Percentiles rank a stretch among this genome's conserved stretches.
Evolutionary conservation across 2,329 filamentous ascomycete species (phyloP).

Genomic region (Iodosphaeria phyllophila): DNA sequence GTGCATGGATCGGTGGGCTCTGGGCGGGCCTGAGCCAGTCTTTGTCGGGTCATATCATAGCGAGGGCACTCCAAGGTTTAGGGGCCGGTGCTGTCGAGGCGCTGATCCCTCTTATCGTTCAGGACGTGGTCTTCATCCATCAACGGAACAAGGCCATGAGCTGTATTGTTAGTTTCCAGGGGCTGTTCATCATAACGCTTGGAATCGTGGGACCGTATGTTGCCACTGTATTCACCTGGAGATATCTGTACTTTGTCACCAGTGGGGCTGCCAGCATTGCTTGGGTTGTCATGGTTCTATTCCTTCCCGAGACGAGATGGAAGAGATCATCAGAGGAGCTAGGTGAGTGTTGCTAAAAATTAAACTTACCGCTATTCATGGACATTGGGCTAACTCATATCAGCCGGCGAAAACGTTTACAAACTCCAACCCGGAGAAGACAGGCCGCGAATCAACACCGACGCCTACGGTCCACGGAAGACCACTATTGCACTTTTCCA

Average conservation of each 20-base stretch:
- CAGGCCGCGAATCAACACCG: conserved; percentile 11
- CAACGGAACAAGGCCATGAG: conserved; percentile 16
- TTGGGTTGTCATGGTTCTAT: conserved; percentile 14
- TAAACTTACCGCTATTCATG: neutral
- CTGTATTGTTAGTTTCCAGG: conserved; percentile 9
- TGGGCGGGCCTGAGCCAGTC: conserved; percentile 16
- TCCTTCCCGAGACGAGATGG: conserved; percentile 17
- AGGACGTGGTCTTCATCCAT: conserved; percentile 20
- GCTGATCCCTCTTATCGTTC: conserved; percentile 17
- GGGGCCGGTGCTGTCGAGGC: conserved; percentile 17
- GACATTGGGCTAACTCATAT: neutral
- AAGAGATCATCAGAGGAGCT: conserved; percentile 12
- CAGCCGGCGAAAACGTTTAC: conserved; percentile 7
- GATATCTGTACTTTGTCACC: conserved; percentile 17
- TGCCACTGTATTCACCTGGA: conserved; percentile 14
- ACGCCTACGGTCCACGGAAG: conserved; percentile 10
- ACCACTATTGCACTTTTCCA: conserved; percentile 16
- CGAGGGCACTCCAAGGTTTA: conserved; percentile 15
- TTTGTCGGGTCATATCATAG: conserved; percentile 13
- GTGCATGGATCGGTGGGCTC: conserved; percentile 17
- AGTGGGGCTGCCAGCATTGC: conserved; percentile 12
- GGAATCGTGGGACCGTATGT: conserved; percentile 8
- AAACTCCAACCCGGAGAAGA: conserved; percentile 9
- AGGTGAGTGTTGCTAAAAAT: conserved; percentile 3
- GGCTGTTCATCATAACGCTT: conserved; percentile 1